Evolutionary conservation across 768 basidiomycete genomes (phyloP).

Genomic region (Mycena vulgaris): DNA sequence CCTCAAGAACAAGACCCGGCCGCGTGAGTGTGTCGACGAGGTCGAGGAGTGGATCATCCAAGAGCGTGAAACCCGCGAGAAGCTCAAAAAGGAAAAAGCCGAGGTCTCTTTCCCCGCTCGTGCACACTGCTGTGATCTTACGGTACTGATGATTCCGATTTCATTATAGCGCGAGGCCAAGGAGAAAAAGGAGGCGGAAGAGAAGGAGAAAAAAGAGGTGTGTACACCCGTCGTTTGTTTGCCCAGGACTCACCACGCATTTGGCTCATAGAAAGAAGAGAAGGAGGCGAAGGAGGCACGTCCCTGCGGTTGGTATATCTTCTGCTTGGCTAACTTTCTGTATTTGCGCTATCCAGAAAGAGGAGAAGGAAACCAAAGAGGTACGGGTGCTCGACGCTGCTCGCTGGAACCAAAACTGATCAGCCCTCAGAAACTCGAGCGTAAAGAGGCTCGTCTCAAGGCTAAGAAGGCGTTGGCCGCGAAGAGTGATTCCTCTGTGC

Average conservation of each 20-base stretch:
- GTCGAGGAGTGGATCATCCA: constrained; percentile 83
- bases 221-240: constrained; percentile 12
- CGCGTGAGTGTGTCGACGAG: constrained; percentile 87
- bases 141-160: constrained; percentile 40
- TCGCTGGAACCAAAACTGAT: constrained; percentile 26
- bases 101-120: constrained; percentile 56
- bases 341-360: constrained; percentile 52
- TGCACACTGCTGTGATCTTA: constrained; percentile 14
- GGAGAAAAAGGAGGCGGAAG: constrained; percentile 84
- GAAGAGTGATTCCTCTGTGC: constrained; percentile 57
- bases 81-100: constrained; percentile 85
- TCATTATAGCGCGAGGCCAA: constrained; percentile 78
- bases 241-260: constrained; percentile 37
- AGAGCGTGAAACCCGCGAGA: constrained; percentile 88
- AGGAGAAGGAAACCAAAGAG: constrained; percentile 72
- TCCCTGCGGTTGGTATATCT: not conserved
- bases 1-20: constrained; percentile 92
- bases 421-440: constrained; percentile 65
- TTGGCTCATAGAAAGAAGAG: constrained; percentile 57
- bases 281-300: constrained; percentile 64
- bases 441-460: constrained; percentile 70
- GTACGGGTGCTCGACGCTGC: constrained; percentile 49
- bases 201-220: constrained; percentile 76
- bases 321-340: constrained; percentile 6
- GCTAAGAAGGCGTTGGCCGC: constrained; percentile 63